Evolutionary conservation across 768 basidiomycete genomes (phyloP).

Genomic region (Amanita jacksonii): DNA sequence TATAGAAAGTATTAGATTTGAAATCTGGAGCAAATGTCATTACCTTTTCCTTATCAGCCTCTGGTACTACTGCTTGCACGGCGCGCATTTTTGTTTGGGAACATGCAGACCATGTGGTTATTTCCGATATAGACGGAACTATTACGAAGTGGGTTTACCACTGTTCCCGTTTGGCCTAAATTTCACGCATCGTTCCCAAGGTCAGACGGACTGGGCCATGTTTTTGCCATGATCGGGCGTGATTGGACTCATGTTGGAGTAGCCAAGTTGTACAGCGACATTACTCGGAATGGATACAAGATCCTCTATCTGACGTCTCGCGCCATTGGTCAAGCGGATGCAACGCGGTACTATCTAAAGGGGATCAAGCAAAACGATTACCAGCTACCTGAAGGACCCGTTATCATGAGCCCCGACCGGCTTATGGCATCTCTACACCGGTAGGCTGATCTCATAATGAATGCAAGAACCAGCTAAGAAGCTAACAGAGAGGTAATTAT

Average conservation of each 20-base stretch:
- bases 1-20: conserved; percentile 75
- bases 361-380: conserved; percentile 95
- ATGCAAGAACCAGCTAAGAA: not conserved
- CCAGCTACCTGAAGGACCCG: conserved; percentile 94
- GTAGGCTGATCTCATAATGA: conserved; percentile 29
- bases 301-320: conserved; percentile 96
- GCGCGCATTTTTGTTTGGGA: conserved; percentile 97
- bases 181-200: conserved; percentile 26
- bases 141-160: conserved; percentile 80
- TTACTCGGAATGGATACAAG: conserved; percentile 91
- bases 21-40: conserved; percentile 85
- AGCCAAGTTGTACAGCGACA: conserved; percentile 95
- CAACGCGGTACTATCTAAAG: conserved; percentile 89
- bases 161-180: not conserved
- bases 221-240: conserved; percentile 94
- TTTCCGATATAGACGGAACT: conserved; percentile 98
- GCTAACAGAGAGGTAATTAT: conserved; percentile 87
- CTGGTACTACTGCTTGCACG: conserved; percentile 75
- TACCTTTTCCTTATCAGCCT: conserved; percentile 85
- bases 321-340: conserved; percentile 96
- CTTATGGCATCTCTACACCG: conserved; percentile 91
- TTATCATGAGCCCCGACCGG: conserved; percentile 97
- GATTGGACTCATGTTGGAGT: conserved; percentile 99
- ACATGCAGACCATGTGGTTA: conserved; percentile 78
- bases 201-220: conserved; percentile 92